Evolutionary conservation across 345 rosid species (phyloP).

Genomic region (Salix dunnii): DNA sequence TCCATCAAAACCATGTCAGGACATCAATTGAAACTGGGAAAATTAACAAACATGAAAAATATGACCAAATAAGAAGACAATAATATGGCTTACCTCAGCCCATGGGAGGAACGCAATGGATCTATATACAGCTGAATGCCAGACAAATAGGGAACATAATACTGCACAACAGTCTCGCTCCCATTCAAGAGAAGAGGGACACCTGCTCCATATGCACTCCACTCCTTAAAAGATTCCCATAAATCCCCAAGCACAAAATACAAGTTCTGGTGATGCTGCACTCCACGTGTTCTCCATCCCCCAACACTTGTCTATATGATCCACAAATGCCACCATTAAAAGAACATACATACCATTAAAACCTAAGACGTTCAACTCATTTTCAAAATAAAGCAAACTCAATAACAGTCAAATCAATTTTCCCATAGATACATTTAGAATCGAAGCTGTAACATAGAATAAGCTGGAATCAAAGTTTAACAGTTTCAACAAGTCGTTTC

Average conservation of each 20-base stretch:
- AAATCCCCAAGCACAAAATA: slow-evolving; percentile 69
- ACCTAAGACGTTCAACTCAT: not conserved
- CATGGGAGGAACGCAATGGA: slow-evolving; percentile 40
- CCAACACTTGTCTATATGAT: slow-evolving; percentile 47
- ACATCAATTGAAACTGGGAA: not conserved
- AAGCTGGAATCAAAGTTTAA: not conserved
- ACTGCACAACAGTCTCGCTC: slow-evolving; percentile 70
- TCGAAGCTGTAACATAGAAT: too few species aligned
- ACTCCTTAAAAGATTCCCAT: slow-evolving; percentile 82
- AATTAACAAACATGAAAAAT: not conserved
- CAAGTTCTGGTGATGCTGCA: slow-evolving; percentile 35
- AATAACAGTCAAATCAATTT: not conserved
- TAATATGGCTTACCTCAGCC: slow-evolving; percentile 45
- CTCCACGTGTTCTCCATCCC: slow-evolving; percentile 46
- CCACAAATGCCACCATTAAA: slow-evolving; percentile 12
- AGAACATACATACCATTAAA: not conserved
- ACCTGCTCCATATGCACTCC: slow-evolving; percentile 97
- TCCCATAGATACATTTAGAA: not conserved
- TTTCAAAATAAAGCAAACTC: not conserved
- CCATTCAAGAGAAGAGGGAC: slow-evolving; percentile 74
- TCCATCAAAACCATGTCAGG: not conserved
- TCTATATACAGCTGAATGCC: slow-evolving; percentile 80
- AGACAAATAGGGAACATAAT: slow-evolving; percentile 87
- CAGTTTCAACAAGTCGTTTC: not conserved
- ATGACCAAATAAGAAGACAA: not conserved